Evolutionary conservation across 108 stramenopile genomes (phyloP).

Genomic region (Schizochytrium sp.): DNA sequence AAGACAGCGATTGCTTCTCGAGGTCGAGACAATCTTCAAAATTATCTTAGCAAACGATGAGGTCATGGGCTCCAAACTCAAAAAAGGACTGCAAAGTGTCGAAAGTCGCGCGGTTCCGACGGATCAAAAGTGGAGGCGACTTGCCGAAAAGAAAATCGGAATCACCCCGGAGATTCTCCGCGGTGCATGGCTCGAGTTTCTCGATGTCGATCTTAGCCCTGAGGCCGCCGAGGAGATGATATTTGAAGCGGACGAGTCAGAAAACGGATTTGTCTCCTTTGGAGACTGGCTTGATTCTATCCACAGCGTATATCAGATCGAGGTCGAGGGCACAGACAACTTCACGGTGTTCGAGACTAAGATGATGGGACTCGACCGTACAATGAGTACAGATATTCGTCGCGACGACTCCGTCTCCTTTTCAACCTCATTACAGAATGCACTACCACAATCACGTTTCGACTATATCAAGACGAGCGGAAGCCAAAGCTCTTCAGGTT

Average conservation of each 20-base stretch:
- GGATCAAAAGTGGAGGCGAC: neutral
- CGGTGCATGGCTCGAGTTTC: neutral
- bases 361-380: neutral
- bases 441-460: too few relatives aligned
- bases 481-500: too few relatives aligned
- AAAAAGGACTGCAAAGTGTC: neutral
- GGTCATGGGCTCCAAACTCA: neutral
- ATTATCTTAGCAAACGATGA: neutral
- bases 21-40: neutral
- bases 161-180: neutral
- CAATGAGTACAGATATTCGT: neutral
- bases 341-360: neutral
- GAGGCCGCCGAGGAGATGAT: neutral
- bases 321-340: neutral
- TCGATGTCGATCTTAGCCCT: neutral
- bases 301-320: neutral
- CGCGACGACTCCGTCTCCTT: neutral
- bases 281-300: neutral
- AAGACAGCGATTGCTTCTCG: neutral
- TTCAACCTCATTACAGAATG: too few relatives aligned
- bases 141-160: neutral
- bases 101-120: neutral
- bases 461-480: too few relatives aligned
- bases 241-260: neutral
- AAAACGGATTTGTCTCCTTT: neutral